Conservation (phyloP, 208 protist genomes). For the Naegleria gruberi region DNA sequence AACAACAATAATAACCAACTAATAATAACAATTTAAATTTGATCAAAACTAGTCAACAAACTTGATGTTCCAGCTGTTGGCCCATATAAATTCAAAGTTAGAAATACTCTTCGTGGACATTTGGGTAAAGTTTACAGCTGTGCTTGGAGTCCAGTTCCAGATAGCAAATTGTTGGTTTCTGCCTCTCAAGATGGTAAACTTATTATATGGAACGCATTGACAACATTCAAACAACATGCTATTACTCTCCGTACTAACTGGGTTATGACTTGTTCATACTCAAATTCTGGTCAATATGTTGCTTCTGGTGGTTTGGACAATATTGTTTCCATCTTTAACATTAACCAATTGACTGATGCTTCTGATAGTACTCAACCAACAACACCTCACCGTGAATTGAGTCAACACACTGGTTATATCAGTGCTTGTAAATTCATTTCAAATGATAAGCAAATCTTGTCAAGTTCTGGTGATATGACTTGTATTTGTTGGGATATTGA, state of each 20-base stretch:
- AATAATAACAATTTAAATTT: too few relatives aligned
- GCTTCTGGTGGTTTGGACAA: conserved; percentile 71
- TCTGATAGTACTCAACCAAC: not conserved
- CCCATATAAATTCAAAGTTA: not conserved
- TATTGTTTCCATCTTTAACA: conserved; percentile 58
- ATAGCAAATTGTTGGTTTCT: conserved; percentile 51
- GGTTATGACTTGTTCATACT: conserved; percentile 48
- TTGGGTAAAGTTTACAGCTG: conserved; percentile 63
- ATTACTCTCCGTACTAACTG: conserved; percentile 54
- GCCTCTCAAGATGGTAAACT: conserved; percentile 65
- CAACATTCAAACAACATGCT: conserved; percentile 55
- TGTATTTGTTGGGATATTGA: conserved; percentile 69
- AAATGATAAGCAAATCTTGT: conserved; percentile 55
- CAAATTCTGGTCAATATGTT: conserved; percentile 56
- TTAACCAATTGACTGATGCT: conserved; percentile 18
- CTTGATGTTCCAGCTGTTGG: not conserved
- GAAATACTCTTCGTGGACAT: conserved; percentile 47
- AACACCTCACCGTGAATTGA: not conserved
- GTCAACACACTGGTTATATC: conserved; percentile 44
- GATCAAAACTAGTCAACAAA: conserved; percentile 19
- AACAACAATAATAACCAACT: too few relatives aligned
- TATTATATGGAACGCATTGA: conserved; percentile 61
- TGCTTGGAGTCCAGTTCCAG: conserved; percentile 47
- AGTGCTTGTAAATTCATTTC: conserved; percentile 59
- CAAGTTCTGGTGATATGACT: conserved; percentile 53